Evolutionary conservation across 768 basidiomycete genomes (phyloP).

Genomic region (Psilocybe cubensis): DNA sequence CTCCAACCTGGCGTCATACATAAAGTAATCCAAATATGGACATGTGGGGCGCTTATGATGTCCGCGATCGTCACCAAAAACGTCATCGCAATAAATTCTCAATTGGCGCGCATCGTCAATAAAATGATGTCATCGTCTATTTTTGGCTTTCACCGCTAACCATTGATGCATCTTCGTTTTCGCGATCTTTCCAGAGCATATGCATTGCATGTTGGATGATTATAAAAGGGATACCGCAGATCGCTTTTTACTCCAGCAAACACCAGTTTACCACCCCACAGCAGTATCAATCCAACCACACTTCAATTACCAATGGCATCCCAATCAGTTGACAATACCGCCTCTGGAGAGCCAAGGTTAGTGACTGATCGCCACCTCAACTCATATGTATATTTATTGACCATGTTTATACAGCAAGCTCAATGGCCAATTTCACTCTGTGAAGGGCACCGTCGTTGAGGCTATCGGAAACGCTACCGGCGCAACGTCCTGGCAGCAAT

Average conservation of each 20-base stretch:
- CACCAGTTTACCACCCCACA: too few species aligned
- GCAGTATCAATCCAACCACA: too few species aligned
- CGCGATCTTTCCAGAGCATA: too few species aligned
- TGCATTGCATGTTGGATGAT: too few species aligned
- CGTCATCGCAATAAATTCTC: not conserved
- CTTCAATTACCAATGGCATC: slow-evolving; percentile 13
- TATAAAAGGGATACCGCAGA: too few species aligned
- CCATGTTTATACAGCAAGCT: slow-evolving; percentile 34
- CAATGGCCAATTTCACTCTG: slow-evolving; percentile 45
- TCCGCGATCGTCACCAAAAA: not conserved
- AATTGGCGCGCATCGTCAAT: too few species aligned
- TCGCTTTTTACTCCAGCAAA: too few species aligned
- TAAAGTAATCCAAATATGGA: not conserved
- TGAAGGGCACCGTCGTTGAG: slow-evolving; percentile 44
- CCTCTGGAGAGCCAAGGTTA: slow-evolving; percentile 33
- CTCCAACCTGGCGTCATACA: not conserved
- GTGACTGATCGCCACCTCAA: not conserved
- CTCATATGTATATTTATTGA: not conserved
- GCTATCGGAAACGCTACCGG: slow-evolving; percentile 52
- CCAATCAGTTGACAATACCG: slow-evolving; percentile 29
- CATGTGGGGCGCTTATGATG: not conserved
- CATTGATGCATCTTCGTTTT: too few species aligned
- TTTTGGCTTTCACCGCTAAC: too few species aligned
- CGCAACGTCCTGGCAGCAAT: slow-evolving; percentile 43
- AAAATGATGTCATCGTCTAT: too few species aligned